Evolutionary conservation across 495 filamentous ascomycete genomes (phyloP).

Genomic region (Penicillium lagena): DNA sequence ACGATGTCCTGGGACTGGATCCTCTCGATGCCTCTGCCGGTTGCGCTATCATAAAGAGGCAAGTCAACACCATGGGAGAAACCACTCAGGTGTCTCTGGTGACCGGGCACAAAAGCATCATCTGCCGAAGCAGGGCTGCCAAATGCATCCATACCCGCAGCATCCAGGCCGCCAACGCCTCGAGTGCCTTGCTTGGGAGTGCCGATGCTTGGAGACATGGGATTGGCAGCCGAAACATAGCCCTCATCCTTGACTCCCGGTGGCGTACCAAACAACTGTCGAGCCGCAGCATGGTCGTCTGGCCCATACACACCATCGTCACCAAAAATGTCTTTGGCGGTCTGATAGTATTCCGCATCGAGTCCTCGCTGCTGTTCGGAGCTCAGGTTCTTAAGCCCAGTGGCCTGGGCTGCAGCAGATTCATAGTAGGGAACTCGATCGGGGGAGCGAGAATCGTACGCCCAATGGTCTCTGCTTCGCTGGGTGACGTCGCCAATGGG

Average conservation of each 20-base stretch:
- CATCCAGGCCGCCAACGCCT: slow-evolving; percentile 51
- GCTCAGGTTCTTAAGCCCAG: slow-evolving; percentile 21
- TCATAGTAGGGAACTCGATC: slow-evolving; percentile 37
- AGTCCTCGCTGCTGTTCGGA: slow-evolving; percentile 24
- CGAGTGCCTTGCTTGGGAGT: slow-evolving; percentile 59
- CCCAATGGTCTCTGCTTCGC: slow-evolving; percentile 46
- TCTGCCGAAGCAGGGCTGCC: slow-evolving; percentile 57
- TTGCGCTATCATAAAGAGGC: slow-evolving; percentile 85
- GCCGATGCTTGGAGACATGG: slow-evolving; percentile 46
- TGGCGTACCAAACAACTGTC: slow-evolving; percentile 32
- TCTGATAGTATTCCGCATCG: slow-evolving; percentile 32
- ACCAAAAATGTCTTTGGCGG: slow-evolving; percentile 31
- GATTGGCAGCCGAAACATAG: slow-evolving; percentile 80
- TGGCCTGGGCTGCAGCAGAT: slow-evolving; percentile 35
- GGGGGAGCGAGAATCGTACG: slow-evolving; percentile 42
- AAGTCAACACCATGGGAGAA: slow-evolving; percentile 76
- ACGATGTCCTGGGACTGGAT: slow-evolving; percentile 98
- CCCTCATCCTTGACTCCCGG: slow-evolving; percentile 69
- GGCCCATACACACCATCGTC: slow-evolving; percentile 28
- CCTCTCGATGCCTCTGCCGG: slow-evolving; percentile 79
- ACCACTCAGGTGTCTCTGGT: slow-evolving; percentile 71
- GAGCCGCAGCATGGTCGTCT: not conserved
- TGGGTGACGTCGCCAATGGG: slow-evolving; percentile 50
- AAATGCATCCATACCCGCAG: slow-evolving; percentile 47
- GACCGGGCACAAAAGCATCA: slow-evolving; percentile 52